phyloP scores from a whole-genome alignment of 192 early-diverging fungal genomes.

The Geranomyces variabilis region DNA sequence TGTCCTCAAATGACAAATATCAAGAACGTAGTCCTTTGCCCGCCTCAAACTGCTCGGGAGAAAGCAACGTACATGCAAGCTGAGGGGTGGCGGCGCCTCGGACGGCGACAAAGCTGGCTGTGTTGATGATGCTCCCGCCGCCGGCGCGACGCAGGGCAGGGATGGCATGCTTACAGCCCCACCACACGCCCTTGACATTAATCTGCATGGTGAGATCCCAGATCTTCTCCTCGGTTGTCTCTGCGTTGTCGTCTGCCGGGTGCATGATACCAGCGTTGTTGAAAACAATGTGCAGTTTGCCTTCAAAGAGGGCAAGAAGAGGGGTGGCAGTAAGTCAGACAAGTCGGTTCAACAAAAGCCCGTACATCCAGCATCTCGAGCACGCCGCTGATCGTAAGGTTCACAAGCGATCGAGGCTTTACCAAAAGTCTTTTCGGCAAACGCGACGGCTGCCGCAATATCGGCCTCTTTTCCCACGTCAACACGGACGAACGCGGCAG shows the following conservation, averaged over 20 bases:
- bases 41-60: background rate
- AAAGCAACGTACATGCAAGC: conserved; percentile 67
- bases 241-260: conserved; percentile 75
- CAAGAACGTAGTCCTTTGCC: too few relatives aligned
- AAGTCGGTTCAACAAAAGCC: background rate
- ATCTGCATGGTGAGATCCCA: conserved; percentile 79
- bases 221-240: conserved; percentile 72
- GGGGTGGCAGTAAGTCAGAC: background rate
- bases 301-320: conserved; percentile 34
- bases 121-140: conserved; percentile 83
- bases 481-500: conserved; percentile 64
- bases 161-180: conserved; percentile 81
- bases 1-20: too few relatives aligned
- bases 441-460: conserved; percentile 66
- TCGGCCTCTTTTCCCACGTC: conserved; percentile 78
- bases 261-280: conserved; percentile 90
- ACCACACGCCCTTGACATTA: conserved; percentile 92
- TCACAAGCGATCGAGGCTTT: conserved; percentile 20
- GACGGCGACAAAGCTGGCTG: conserved; percentile 77
- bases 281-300: conserved; percentile 79
- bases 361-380: too few relatives aligned
- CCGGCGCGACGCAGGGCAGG: conserved; percentile 72
- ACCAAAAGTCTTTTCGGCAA: conserved; percentile 71
- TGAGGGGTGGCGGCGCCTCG: conserved; percentile 84
- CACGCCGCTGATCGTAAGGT: too few relatives aligned